Conservation (phyloP, 306 rosid genomes). For the Hylodesmum podocarpum region DNA sequence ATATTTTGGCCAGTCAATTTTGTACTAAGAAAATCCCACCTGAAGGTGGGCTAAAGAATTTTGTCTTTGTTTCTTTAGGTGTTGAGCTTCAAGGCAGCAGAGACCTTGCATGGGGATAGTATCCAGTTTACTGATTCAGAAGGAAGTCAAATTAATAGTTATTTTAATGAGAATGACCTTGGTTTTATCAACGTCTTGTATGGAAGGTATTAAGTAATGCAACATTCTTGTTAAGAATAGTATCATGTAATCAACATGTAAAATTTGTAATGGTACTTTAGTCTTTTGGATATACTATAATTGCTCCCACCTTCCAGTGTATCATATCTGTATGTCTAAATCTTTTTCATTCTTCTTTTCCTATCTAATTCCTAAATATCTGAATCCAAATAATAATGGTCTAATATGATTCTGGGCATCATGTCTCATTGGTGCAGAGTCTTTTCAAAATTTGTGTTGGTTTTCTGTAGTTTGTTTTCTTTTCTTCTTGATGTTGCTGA, state of each 20-base stretch:
- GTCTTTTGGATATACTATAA: background rate
- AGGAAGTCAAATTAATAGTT: constrained; percentile 46
- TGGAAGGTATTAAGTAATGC: constrained; percentile 67
- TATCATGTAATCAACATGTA: background rate
- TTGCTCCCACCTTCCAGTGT: background rate
- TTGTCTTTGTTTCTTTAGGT: constrained; percentile 55
- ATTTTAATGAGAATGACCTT: constrained; percentile 56
- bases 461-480: background rate
- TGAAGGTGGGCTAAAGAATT: constrained; percentile 13
- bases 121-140: constrained; percentile 41
- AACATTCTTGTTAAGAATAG: constrained; percentile 12
- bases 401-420: constrained; percentile 5
- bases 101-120: constrained; percentile 42
- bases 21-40: background rate
- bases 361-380: constrained; percentile 15
- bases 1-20: background rate
- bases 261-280: background rate
- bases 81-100: constrained; percentile 53
- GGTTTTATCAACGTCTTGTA: constrained; percentile 68
- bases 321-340: background rate
- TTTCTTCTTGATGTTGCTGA: constrained; percentile 6
- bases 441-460: constrained; percentile 7
- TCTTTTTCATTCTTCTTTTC: background rate
- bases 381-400: constrained; percentile 22
- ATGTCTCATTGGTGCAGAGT: background rate